phyloP scores from a whole-genome alignment of 2,329 filamentous ascomycete species.

The Curvularia verruculosa region DNA sequence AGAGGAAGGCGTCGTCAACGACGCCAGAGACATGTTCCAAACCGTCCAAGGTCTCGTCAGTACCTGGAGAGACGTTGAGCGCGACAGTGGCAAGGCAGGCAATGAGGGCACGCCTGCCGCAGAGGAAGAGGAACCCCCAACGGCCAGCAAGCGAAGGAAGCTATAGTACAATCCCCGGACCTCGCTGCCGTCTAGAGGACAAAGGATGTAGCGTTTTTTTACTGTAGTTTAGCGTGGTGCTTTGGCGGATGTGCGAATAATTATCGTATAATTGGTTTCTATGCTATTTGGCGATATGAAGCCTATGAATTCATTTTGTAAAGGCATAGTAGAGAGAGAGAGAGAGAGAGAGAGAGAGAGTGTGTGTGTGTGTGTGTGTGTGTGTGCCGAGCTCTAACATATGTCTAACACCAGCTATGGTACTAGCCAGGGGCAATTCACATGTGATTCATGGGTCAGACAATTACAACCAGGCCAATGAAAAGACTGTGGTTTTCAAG shows the following conservation, averaged over 20 bases:
- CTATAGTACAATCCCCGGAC: slow-evolving; percentile 25
- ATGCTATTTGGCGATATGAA: no score
- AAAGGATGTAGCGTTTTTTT: background rate
- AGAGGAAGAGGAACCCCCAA: slow-evolving; percentile 33
- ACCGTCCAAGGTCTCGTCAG: slow-evolving; percentile 81
- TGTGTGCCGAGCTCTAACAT: no score
- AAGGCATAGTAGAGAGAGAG: no score
- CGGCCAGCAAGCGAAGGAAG: slow-evolving; percentile 39
- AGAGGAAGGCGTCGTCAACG: slow-evolving; percentile 85
- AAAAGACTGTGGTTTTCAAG: background rate
- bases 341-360: no score
- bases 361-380: no score
- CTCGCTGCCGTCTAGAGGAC: background rate
- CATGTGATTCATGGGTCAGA: background rate
- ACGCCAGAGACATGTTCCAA: slow-evolving; percentile 86
- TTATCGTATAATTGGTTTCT: background rate
- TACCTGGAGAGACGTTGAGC: slow-evolving; percentile 76
- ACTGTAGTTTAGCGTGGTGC: background rate
- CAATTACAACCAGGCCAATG: background rate
- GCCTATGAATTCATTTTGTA: no score
- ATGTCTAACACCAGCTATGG: no score
- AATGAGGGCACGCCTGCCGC: slow-evolving; percentile 40
- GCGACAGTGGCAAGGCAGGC: slow-evolving; percentile 34
- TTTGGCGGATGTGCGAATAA: background rate
- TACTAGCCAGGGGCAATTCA: background rate